These are phyloP conservation scores for Endocalyx cinctus DNA, from an alignment of 2,329 filamentous ascomycete genomes.

Conservation along the genomic window DNA sequence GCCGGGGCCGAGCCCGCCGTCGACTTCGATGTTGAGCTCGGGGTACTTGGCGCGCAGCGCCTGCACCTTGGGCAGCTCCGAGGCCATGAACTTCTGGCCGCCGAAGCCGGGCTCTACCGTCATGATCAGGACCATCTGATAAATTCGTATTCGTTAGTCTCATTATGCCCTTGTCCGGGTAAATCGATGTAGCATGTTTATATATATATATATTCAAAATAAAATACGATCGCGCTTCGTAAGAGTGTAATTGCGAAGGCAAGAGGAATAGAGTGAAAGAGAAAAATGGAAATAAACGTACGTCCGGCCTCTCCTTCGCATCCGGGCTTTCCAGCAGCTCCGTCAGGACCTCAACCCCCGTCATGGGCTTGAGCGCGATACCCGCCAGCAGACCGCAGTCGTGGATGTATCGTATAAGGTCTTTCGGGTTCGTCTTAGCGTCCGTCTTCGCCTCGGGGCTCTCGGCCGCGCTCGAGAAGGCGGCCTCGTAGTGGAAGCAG, in stretches of 20 bases:
- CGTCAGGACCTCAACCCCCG: constrained; percentile 85
- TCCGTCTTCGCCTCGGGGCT: constrained; percentile 66
- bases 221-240: no score
- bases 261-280: background rate
- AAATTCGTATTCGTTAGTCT: background rate
- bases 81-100: constrained; percentile 97
- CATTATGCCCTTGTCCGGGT: no score
- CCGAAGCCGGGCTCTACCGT: constrained; percentile 97
- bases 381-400: constrained; percentile 82
- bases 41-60: constrained; percentile 81
- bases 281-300: constrained; percentile 41
- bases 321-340: constrained; percentile 74
- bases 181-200: no score
- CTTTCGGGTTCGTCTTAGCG: constrained; percentile 72
- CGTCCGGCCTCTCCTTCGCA: constrained; percentile 78
- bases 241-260: no score
- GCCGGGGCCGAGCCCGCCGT: constrained; percentile 80
- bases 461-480: constrained; percentile 81
- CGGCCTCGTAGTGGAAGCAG: constrained; percentile 99
- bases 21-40: constrained; percentile 93
- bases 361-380: constrained; percentile 92
- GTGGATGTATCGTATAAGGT: constrained; percentile 88
- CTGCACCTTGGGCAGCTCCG: constrained; percentile 88
- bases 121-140: constrained; percentile 96
- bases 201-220: no score